Percentiles rank a stretch among this genome's conserved stretches.
phyloP scores from a whole-genome alignment of 169 alveolate species.

The Sarcocystis neurona region DNA sequence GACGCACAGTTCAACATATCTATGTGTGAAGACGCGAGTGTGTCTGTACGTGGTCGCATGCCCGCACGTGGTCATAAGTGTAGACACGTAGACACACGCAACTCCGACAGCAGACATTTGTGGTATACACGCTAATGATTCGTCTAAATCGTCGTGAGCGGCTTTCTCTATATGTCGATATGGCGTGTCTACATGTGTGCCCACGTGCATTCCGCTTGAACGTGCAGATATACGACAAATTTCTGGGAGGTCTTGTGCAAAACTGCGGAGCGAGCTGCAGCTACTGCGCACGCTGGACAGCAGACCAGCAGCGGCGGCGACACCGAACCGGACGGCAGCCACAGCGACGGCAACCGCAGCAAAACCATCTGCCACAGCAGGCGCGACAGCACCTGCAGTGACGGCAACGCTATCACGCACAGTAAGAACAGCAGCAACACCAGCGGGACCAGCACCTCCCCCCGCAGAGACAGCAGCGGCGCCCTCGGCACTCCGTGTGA shows the following conservation, averaged over 20 bases:
- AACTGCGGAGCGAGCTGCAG: slow-evolving; percentile 3
- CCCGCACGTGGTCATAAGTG: too few relatives aligned
- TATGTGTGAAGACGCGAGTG: too few relatives aligned
- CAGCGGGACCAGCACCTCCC: slow-evolving; percentile 1
- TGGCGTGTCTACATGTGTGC: not conserved
- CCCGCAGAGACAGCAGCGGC: too few relatives aligned
- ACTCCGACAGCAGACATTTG: too few relatives aligned
- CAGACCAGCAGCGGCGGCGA: too few relatives aligned
- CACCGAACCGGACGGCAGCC: too few relatives aligned
- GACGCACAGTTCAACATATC: too few relatives aligned
- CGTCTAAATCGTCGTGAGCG: not conserved
- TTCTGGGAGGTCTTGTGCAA: slow-evolving; percentile 47
- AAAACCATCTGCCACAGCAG: not conserved
- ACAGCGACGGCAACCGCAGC: not conserved
- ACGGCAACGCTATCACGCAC: not conserved
- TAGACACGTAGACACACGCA: too few relatives aligned
- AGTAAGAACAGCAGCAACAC: not conserved
- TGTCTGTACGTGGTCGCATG: too few relatives aligned
- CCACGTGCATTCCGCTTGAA: not conserved
- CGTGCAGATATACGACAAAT: slow-evolving; percentile 48
- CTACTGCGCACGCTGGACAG: too few relatives aligned
- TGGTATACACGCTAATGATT: not conserved
- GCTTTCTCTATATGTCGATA: not conserved
- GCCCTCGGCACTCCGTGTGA: too few relatives aligned
- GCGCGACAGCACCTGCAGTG: not conserved